Percentiles rank a stretch among this genome's conserved stretches.
Conservation (phyloP, 73 alveolate genomes). For the Paramecium biaurelia region DNA sequence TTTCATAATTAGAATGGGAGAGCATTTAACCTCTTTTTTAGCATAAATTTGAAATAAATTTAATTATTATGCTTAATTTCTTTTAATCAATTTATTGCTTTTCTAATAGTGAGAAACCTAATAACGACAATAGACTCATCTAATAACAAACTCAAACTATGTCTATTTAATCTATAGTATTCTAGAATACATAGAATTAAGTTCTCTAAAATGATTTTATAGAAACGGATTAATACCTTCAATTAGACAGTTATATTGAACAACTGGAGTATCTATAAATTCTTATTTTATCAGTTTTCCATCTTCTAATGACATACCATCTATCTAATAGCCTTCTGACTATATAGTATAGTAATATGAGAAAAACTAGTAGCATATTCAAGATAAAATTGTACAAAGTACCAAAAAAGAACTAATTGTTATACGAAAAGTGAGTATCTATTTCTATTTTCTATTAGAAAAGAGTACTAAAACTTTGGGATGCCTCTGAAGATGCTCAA, state of each 20-base stretch:
- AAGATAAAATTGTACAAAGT: neutral
- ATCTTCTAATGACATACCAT: neutral
- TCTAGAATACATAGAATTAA: neutral
- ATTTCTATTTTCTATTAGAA: neutral
- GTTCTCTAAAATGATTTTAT: neutral
- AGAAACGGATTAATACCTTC: conserved; percentile 46
- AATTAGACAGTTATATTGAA: neutral
- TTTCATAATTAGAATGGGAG: conserved; percentile 39
- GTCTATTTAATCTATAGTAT: neutral
- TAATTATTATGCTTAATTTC: neutral
- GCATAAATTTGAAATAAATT: conserved; percentile 35
- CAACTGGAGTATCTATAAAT: neutral
- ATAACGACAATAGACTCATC: neutral
- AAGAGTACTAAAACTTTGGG: conserved; percentile 24
- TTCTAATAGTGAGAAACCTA: conserved; percentile 24
- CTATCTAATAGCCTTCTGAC: neutral
- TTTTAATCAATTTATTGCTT: neutral
- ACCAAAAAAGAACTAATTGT: neutral
- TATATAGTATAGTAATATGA: neutral
- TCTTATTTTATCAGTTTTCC: neutral
- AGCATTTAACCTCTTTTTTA: conserved; percentile 38
- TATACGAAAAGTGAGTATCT: neutral
- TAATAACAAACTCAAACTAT: neutral
- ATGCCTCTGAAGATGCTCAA: conserved; percentile 41
- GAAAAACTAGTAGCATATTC: neutral